A percentile compares a stretch with the other conserved stretches of the same genome.
Conservation (phyloP, 345 rosid genomes). For the Eutrema yunnanense region DNA sequence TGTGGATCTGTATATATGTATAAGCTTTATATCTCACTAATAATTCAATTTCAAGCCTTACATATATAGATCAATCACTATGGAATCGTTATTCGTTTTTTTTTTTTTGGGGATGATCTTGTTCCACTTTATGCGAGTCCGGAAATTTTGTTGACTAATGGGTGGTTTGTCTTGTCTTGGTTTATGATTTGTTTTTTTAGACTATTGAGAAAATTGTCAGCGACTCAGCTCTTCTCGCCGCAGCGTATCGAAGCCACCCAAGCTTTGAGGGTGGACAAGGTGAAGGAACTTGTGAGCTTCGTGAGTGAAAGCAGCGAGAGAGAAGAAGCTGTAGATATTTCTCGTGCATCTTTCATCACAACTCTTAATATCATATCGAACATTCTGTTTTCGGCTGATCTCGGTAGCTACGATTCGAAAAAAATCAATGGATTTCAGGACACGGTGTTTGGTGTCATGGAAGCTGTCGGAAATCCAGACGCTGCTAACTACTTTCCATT, state of each 20-base stretch:
- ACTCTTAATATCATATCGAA: constrained; percentile 37
- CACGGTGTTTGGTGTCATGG: constrained; percentile 29
- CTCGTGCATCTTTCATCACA: constrained; percentile 37
- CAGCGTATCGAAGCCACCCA: constrained; percentile 17
- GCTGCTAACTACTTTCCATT: constrained; percentile 43
- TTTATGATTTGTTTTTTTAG: not conserved
- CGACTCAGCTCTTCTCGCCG: constrained; percentile 17
- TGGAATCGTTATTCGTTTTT: too few relatives aligned
- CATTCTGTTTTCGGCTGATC: constrained; percentile 39
- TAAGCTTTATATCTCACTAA: not conserved
- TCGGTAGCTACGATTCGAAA: constrained; percentile 26
- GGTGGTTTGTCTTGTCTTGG: too few relatives aligned
- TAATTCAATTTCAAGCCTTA: not conserved
- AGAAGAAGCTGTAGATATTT: constrained; percentile 34
- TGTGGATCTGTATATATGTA: not conserved
- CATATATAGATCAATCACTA: not conserved
- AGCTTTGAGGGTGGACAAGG: constrained; percentile 8
- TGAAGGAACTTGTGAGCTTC: constrained; percentile 27
- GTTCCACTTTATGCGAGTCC: too few relatives aligned
- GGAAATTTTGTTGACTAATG: too few relatives aligned
- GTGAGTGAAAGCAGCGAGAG: constrained; percentile 13
- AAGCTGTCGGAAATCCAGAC: constrained; percentile 38
- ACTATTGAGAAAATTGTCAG: constrained; percentile 18
- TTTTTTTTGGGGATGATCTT: too few relatives aligned
- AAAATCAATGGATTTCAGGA: constrained; percentile 27